Evolutionary conservation across 1,139 yeast species (phyloP).

Genomic region (Hansenula anomala): DNA sequence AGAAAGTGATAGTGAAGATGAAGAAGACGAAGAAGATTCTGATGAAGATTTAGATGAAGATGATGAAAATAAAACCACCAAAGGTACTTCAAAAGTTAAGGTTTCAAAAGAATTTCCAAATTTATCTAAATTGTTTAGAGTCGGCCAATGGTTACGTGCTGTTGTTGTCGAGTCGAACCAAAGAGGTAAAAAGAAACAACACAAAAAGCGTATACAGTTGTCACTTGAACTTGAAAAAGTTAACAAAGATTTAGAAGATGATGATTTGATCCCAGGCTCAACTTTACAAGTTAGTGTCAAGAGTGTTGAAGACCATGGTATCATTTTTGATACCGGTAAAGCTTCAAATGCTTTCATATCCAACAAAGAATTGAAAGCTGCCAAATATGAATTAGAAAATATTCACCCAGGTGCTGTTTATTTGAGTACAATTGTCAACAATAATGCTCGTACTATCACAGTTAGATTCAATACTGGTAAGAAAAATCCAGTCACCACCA

Average conservation of each 20-base stretch:
- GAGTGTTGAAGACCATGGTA: constrained; percentile 90
- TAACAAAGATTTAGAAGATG: constrained; percentile 54
- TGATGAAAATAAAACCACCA: constrained; percentile 28
- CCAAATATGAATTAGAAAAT: constrained; percentile 24
- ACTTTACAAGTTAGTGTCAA: constrained; percentile 71
- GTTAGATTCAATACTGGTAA: constrained; percentile 39
- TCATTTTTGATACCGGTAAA: constrained; percentile 67
- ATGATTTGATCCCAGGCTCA: constrained; percentile 56
- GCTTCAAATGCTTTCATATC: constrained; percentile 70
- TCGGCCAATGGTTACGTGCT: constrained; percentile 89
- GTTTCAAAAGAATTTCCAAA: constrained; percentile 46
- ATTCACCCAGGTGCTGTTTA: constrained; percentile 43
- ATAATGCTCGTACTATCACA: constrained; percentile 57
- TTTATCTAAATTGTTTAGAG: constrained; percentile 46
- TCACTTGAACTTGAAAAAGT: constrained; percentile 72
- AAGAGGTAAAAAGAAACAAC: constrained; percentile 31
- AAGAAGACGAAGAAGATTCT: constrained; percentile 35
- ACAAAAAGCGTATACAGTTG: constrained; percentile 59
- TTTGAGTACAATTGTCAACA: constrained; percentile 41
- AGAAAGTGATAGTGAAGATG: constrained; percentile 39
- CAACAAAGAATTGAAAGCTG: constrained; percentile 48
- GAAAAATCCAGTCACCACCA: constrained; percentile 45
- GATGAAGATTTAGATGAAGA: constrained; percentile 32
- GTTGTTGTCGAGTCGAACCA: constrained; percentile 48
- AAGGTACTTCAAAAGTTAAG: constrained; percentile 22